phyloP scores from a whole-genome alignment of 345 rosid species.

The Citrus australasica region DNA sequence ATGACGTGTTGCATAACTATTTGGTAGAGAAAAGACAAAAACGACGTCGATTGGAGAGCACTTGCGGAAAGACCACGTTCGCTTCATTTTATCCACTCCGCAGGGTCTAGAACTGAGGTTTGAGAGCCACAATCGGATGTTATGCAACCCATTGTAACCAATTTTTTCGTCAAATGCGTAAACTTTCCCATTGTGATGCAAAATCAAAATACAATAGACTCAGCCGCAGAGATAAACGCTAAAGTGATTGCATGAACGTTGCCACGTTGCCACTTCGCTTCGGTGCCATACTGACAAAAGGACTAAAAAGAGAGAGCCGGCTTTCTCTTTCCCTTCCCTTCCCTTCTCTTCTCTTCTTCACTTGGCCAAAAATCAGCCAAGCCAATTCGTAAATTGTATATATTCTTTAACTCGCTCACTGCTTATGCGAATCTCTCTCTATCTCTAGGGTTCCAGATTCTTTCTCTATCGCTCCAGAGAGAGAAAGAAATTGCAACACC shows the following conservation, averaged over 20 bases:
- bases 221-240: background rate
- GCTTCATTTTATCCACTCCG: too few relatives aligned
- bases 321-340: background rate
- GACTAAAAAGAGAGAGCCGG: background rate
- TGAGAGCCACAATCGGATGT: too few relatives aligned
- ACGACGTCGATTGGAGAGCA: background rate
- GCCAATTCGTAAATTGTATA: too few relatives aligned
- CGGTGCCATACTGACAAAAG: slow-evolving; percentile 20
- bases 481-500: background rate
- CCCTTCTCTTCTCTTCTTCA: background rate
- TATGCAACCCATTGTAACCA: too few relatives aligned
- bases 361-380: too few relatives aligned
- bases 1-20: too few relatives aligned
- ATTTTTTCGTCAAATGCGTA: too few relatives aligned
- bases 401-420: background rate
- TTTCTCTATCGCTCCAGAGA: slow-evolving; percentile 25
- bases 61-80: too few relatives aligned
- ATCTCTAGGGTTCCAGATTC: slow-evolving; percentile 32
- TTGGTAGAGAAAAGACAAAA: background rate
- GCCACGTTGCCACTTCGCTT: slow-evolving; percentile 56
- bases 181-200: too few relatives aligned
- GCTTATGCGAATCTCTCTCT: slow-evolving; percentile 20
- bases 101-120: too few relatives aligned
- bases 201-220: background rate
- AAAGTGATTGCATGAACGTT: slow-evolving; percentile 26